A percentile compares a stretch with the other conserved stretches of the same genome.
Evolutionary conservation across 2,329 filamentous ascomycete species (phyloP).

Genomic region (Apiospora phragmitis): DNA sequence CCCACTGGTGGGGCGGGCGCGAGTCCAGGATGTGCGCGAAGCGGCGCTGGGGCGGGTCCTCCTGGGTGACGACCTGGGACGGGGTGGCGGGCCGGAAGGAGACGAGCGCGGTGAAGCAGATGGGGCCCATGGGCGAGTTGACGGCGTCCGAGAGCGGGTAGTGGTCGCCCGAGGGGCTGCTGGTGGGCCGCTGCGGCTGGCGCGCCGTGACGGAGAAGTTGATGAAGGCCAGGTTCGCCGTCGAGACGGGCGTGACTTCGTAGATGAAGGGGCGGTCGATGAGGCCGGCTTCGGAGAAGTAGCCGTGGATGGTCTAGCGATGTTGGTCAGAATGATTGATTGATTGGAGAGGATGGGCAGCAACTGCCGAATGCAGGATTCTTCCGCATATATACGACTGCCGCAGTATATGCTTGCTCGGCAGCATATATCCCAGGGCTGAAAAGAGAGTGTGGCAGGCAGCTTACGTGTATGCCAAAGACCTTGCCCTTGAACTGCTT

Average conservation of each 20-base stretch:
- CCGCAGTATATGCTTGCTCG: not conserved
- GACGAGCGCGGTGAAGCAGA: slow-evolving; percentile 52
- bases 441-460: slow-evolving; percentile 10
- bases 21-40: slow-evolving; percentile 42
- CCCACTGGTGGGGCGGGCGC: slow-evolving; percentile 42
- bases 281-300: slow-evolving; percentile 50
- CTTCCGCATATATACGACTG: not conserved
- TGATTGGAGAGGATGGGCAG: no score
- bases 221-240: slow-evolving; percentile 46
- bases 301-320: slow-evolving; percentile 54
- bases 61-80: slow-evolving; percentile 40
- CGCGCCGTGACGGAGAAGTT: slow-evolving; percentile 50
- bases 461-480: slow-evolving; percentile 41
- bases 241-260: slow-evolving; percentile 43
- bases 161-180: slow-evolving; percentile 30
- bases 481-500: slow-evolving; percentile 17
- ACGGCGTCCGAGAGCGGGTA: slow-evolving; percentile 41
- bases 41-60: slow-evolving; percentile 41
- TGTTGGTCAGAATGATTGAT: slow-evolving; percentile 13
- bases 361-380: not conserved
- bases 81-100: slow-evolving; percentile 50
- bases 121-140: slow-evolving; percentile 37
- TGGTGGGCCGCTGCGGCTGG: slow-evolving; percentile 45
- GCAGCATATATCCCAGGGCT: not conserved
- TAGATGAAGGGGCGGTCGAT: slow-evolving; percentile 55